Percentiles rank a stretch among this genome's conserved stretches.
phyloP scores from a whole-genome alignment of 139 green algal species.

The Coccomyxa sp. region DNA sequence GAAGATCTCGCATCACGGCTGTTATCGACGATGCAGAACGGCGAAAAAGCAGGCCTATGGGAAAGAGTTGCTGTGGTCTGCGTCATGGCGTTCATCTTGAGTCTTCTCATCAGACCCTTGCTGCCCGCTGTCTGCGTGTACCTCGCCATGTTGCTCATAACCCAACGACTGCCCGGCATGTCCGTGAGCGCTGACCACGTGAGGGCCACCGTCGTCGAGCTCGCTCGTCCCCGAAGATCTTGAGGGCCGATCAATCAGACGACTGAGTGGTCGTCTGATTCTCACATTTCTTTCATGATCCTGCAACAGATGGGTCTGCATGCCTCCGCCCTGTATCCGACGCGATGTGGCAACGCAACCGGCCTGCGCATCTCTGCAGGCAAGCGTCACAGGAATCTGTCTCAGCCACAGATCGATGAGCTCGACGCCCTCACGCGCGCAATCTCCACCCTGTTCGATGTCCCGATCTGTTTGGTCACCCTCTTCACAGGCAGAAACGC shows the following conservation, averaged over 20 bases:
- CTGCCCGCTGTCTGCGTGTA: neutral
- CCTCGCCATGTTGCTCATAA: neutral
- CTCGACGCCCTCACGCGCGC: neutral
- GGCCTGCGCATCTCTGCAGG: neutral
- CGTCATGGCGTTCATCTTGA: neutral
- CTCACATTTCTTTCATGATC: neutral
- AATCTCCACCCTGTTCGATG: neutral
- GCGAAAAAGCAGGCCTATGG: neutral
- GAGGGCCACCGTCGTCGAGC: neutral
- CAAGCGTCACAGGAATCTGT: neutral
- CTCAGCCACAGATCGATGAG: neutral
- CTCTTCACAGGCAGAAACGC: neutral
- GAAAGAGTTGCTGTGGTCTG: neutral
- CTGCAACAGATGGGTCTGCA: neutral
- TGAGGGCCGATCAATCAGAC: neutral
- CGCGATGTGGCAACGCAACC: neutral
- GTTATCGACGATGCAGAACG: neutral
- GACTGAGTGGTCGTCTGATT: neutral
- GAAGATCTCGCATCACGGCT: neutral
- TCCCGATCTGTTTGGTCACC: neutral
- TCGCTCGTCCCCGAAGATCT: neutral
- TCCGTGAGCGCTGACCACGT: neutral
- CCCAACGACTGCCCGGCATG: neutral
- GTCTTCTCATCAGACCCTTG: neutral
- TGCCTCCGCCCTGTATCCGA: neutral